Evolutionary conservation across 768 basidiomycete genomes (phyloP), one percentile per base, ranked within the genome.

Genomic region (Boletus tylopilopsis): DNA sequence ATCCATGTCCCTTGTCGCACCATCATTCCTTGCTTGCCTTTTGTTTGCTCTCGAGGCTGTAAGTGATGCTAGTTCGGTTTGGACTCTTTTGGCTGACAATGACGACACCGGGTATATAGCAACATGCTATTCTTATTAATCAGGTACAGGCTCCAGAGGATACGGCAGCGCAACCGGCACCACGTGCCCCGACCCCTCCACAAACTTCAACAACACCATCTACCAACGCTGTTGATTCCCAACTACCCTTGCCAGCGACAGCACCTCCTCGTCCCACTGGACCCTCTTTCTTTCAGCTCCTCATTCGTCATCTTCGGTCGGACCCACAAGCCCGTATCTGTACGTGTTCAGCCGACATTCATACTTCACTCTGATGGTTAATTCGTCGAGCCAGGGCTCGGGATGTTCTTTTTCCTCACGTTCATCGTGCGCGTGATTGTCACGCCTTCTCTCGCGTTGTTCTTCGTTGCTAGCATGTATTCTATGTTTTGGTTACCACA

Each of bases 401-500:
- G 79, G 8, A 68, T 89, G 55, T 80, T 85, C 53, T 63, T 90
- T 37, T 84, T 83, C 48, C 67, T 93, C 49, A 80, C 85, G 12
- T 68, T 88, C 49, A 76, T 93, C 48, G 80, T 92, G 55, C 82
- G 87, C 30, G 76, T 92, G 42, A 81, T 90, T 45, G 59, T 88
- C 59, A 81, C 82, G 19, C 80, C 86, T 2, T 76, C 78, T 0
- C 71, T 90, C 37, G 78, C 84, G 8, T 73, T 89, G 57, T 55
- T 85, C 16, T 81, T 87, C 55, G 76, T 94, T 29, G 78, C 74
- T 10, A 63, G 73, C 23, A 77, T 90, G 48, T 92, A 94, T 66
- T 85, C 85, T 6, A 76, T 76, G 51, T 84, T 94, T 60, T 96
- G 93, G 93, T 57, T 86, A 5, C 85, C 90, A 4, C 93, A 94